These are phyloP conservation scores for Rhizopogon roseolus DNA, from an alignment of 768 basidiomycete species.

Conservation along the genomic window DNA sequence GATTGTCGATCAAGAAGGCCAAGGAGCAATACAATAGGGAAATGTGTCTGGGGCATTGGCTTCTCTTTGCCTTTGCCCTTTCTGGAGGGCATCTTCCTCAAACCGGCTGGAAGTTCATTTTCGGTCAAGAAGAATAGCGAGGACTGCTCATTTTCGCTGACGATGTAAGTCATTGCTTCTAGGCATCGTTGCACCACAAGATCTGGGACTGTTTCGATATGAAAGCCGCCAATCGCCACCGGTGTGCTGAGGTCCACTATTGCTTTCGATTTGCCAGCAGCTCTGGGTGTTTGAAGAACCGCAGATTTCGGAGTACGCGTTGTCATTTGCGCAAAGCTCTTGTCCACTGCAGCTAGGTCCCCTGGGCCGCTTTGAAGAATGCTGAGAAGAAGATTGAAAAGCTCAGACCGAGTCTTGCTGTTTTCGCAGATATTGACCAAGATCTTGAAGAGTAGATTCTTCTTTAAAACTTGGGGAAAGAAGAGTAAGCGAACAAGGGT, in stretches of 20 bases:
- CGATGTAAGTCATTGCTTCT: constrained; percentile 86
- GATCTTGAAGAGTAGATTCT: constrained; percentile 81
- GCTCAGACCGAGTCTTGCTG: constrained; percentile 80
- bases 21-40: constrained; percentile 86
- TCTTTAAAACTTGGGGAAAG: constrained; percentile 90
- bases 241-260: constrained; percentile 47
- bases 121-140: constrained; percentile 95
- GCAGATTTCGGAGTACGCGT: constrained; percentile 58
- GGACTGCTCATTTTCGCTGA: constrained; percentile 76
- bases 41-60: constrained; percentile 73
- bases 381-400: constrained; percentile 91
- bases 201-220: constrained; percentile 83
- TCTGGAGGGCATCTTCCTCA: constrained; percentile 62
- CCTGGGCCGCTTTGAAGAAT: constrained; percentile 95
- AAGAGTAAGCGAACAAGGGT: constrained; percentile 90
- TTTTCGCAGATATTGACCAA: constrained; percentile 97
- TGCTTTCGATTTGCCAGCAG: constrained; percentile 67
- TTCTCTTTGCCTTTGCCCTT: constrained; percentile 98
- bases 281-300: constrained; percentile 34
- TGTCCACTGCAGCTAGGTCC: constrained; percentile 88
- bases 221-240: constrained; percentile 45
- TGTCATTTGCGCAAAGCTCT: constrained; percentile 89
- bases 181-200: constrained; percentile 92
- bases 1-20: constrained; percentile 83
- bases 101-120: constrained; percentile 82